These are phyloP conservation scores for Huntiella abstrusa DNA, from an alignment of 2,329 filamentous ascomycete genomes.

Conservation along the genomic window DNA sequence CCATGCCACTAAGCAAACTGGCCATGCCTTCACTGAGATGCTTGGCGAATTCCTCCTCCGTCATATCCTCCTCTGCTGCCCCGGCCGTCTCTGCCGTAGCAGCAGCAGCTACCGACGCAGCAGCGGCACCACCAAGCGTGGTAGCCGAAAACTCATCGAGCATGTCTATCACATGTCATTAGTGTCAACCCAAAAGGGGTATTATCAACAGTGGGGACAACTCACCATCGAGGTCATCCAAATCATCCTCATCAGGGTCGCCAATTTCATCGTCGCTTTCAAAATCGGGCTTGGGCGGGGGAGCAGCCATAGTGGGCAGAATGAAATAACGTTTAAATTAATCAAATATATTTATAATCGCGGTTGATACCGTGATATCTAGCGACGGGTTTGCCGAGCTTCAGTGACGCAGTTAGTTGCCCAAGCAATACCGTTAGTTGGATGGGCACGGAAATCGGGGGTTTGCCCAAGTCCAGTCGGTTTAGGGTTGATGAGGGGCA, in stretches of 20 bases:
- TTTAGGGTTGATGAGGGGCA: too few species aligned
- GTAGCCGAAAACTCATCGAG: conserved; percentile 70
- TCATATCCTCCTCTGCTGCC: conserved; percentile 8
- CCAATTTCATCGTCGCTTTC: conserved; percentile 39
- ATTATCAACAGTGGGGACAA: conserved; percentile 8
- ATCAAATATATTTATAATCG: neutral
- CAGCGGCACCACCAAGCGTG: conserved; percentile 1
- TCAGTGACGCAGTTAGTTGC: too few species aligned
- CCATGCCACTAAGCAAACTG: conserved; percentile 8
- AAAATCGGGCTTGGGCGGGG: conserved; percentile 11
- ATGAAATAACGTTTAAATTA: neutral
- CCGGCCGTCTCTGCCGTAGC: neutral
- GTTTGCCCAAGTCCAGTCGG: too few species aligned
- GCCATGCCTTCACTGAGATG: conserved; percentile 11
- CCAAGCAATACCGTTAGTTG: too few species aligned
- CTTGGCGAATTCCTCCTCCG: conserved; percentile 11
- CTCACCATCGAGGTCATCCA: conserved; percentile 78
- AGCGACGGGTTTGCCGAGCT: too few species aligned
- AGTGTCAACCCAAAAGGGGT: neutral
- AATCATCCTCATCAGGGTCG: conserved; percentile 81
- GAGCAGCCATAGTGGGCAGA: conserved; percentile 2
- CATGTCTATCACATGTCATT: conserved; percentile 42
- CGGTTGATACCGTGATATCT: too few species aligned
- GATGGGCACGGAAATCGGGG: too few species aligned
- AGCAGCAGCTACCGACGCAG: neutral